These are phyloP conservation scores for Acacia pycnantha DNA, from an alignment of 331 rosid genomes.

Conservation along the genomic window DNA sequence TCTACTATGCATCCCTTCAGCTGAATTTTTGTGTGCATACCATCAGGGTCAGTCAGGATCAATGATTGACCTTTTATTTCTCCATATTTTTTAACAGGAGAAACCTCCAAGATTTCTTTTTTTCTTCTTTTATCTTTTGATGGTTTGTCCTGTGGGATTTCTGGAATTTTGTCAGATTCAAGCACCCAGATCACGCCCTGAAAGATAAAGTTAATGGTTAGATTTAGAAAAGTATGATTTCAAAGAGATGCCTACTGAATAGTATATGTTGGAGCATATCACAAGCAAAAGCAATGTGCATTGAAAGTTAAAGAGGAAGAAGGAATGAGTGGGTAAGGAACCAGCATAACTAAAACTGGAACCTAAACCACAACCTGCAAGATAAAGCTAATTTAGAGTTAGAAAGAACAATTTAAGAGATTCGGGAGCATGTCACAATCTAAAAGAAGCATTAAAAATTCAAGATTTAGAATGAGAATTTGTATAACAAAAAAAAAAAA, in stretches of 20 bases:
- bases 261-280: neutral
- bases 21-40: constrained; percentile 41
- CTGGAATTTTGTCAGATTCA: constrained; percentile 62
- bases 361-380: neutral
- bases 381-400: neutral
- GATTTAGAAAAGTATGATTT: neutral
- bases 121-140: constrained; percentile 54
- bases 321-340: neutral
- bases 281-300: neutral
- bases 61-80: constrained; percentile 53
- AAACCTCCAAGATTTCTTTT: constrained; percentile 64
- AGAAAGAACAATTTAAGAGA: neutral
- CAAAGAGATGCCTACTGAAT: neutral
- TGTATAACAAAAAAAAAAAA: neutral
- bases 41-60: constrained; percentile 60
- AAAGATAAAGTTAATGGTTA: constrained; percentile 8
- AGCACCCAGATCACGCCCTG: constrained; percentile 89
- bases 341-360: neutral
- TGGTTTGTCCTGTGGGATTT: constrained; percentile 47
- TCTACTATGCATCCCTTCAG: constrained; percentile 64
- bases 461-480: neutral
- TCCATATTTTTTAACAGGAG: constrained; percentile 69
- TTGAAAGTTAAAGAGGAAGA: neutral
- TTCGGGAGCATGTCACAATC: neutral
- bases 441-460: neutral